A percentile compares a stretch with the other conserved stretches of the same genome.
Evolutionary conservation across 148 eudicot genomes (phyloP).

Genomic region (Heliosperma pusillum): DNA sequence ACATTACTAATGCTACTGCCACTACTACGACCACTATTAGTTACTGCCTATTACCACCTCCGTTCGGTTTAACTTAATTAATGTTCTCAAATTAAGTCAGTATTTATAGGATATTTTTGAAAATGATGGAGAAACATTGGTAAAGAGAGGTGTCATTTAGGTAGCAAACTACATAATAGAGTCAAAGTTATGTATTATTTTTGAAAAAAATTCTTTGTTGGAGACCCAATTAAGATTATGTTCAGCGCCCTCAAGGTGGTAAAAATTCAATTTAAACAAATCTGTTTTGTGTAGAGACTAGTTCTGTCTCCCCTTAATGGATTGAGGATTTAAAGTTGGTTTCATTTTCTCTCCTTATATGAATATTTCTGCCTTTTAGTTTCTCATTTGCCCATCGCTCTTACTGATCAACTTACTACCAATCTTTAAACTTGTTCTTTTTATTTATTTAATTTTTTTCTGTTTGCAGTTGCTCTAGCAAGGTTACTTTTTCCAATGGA

Average conservation of each 20-base stretch:
- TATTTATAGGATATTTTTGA: not conserved
- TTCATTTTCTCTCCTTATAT: not conserved
- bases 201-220: not conserved
- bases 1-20: not conserved
- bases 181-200: not conserved
- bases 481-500: conserved; percentile 81
- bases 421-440: not conserved
- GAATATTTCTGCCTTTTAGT: not conserved
- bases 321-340: not conserved
- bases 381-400: not conserved
- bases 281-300: not conserved
- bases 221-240: not conserved
- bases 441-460: too few species aligned
- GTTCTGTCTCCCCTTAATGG: not conserved
- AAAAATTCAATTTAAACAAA: not conserved
- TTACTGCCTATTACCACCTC: not conserved
- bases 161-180: too few species aligned
- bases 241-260: not conserved
- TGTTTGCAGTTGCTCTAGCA: conserved; percentile 70
- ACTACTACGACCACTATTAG: not conserved
- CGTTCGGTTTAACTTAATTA: too few species aligned
- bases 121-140: too few species aligned
- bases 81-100: not conserved
- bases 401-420: not conserved
- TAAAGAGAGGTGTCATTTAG: too few species aligned